Evolutionary conservation across 768 basidiomycete genomes (phyloP), one percentile per base, ranked within the genome.

Genomic region (Mycena galopus): DNA sequence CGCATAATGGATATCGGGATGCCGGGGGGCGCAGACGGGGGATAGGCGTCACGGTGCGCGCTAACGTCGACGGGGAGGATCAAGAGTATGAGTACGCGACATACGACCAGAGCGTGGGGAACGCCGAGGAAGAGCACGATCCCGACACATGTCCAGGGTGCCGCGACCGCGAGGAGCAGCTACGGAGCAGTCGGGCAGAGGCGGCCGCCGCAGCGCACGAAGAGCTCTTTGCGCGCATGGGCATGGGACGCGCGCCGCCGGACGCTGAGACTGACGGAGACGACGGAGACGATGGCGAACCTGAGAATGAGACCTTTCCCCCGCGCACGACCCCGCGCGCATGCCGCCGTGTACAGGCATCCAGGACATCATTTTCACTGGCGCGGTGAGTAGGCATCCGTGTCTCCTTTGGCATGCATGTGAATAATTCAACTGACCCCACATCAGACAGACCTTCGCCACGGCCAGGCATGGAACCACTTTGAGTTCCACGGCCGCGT

Each of bases 361-460:
- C 6, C 81, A 80, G 65, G 92, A 94, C 74, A 87, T 91, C 56
- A 82, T 92, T 33, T 79, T 93, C 72, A 88, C 87, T 16, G 92
- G 92, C 64, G 85, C 87, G 80, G 90, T 91, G 32, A 67, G 81
- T 73, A 14, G 4, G 4, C 27, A 50, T 74, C 64, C 8, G 32
- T 59, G 19, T 35, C 39, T 19, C n/a, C 25, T 5, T 50, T 70
- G 8, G 16, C 29, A 57, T 32, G 32, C 21, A 35, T 42, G 9
- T 17, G 21, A 10, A 47, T 47, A 47, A 8, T 39, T 10, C 17
- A 14, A 39, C 39, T 39, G 39, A 39, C 12, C 12, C 39, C 11
- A 14, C 14, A 19, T 8, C 70, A 90, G 89, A 90, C 90, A 21
- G 88, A 91, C 71, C 64, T 75, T 14, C 78, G 77, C 5, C 88